Percentiles rank a stretch among this genome's conserved stretches.
These are phyloP conservation scores for Fallopia convolvulus DNA, from an alignment of 148 eudicot species.

Conservation along the genomic window DNA sequence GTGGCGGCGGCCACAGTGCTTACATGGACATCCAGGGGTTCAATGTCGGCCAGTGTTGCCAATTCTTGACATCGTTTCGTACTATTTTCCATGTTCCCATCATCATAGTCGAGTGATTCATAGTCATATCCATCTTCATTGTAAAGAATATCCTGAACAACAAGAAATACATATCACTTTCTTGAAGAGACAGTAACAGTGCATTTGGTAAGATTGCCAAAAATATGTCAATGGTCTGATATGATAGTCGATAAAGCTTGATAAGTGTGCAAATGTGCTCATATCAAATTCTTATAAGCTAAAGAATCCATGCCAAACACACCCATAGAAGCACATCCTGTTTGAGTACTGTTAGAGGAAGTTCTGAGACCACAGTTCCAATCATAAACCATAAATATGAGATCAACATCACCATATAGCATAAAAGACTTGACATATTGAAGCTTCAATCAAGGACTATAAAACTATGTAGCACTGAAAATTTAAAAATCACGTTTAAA, in stretches of 20 bases:
- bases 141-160: constrained; percentile 43
- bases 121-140: constrained; percentile 60
- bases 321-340: background rate
- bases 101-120: constrained; percentile 57
- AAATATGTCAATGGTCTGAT: background rate
- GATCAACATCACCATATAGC: background rate
- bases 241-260: background rate
- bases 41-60: constrained; percentile 52
- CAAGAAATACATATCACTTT: background rate
- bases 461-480: too few relatives aligned
- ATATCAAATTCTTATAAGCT: background rate
- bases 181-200: too few relatives aligned
- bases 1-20: constrained; percentile 30
- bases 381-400: background rate
- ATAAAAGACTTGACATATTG: background rate
- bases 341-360: background rate
- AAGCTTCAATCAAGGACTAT: too few relatives aligned
- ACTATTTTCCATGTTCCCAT: constrained; percentile 34
- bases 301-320: background rate
- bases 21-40: constrained; percentile 53
- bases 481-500: too few relatives aligned
- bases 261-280: background rate
- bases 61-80: constrained; percentile 44
- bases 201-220: background rate
- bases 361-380: background rate